Evolutionary conservation across 768 basidiomycete genomes (phyloP).

Genomic region (Trametes sanguinea): DNA sequence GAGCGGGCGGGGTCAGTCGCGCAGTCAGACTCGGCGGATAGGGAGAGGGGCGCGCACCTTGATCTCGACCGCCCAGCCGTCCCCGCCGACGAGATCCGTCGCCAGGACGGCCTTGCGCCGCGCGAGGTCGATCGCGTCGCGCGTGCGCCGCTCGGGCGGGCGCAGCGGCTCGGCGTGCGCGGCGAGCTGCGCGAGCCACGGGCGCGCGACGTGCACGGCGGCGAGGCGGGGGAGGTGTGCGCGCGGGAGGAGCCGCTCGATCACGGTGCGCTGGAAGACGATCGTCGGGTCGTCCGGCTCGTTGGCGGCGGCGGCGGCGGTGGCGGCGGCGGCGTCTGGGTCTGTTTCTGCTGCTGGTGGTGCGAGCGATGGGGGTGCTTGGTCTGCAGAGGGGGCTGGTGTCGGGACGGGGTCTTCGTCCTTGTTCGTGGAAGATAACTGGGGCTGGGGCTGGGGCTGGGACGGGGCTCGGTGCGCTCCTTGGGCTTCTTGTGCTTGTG

Average conservation of each 20-base stretch:
- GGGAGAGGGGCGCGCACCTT: constrained; percentile 58
- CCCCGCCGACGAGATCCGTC: constrained; percentile 73
- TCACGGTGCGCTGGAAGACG: constrained; percentile 63
- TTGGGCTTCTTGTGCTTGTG: background rate
- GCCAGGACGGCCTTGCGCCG: constrained; percentile 67
- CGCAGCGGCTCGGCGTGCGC: constrained; percentile 49
- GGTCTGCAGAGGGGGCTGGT: no score
- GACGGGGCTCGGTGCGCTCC: no score
- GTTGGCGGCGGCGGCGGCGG: no score
- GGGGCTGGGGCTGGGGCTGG: no score
- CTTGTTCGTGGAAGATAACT: no score
- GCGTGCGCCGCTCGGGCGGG: constrained; percentile 54
- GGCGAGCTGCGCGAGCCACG: constrained; percentile 65
- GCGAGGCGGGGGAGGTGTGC: constrained; percentile 60
- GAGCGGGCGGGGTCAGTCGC: no score
- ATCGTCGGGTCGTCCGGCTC: constrained; percentile 43
- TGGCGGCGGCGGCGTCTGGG: no score
- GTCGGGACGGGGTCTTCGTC: no score
- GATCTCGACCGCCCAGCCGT: constrained; percentile 80
- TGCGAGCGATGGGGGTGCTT: no score
- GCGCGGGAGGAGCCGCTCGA: constrained; percentile 63
- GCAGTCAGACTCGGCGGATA: background rate
- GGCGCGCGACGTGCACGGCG: constrained; percentile 43
- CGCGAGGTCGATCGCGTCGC: constrained; percentile 59
- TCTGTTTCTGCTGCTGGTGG: no score